Percentiles rank a stretch among this genome's conserved stretches.
These are phyloP conservation scores for Colletotrichum sp. DNA, from an alignment of 2,329 filamentous ascomycete genomes.

Conservation along the genomic window DNA sequence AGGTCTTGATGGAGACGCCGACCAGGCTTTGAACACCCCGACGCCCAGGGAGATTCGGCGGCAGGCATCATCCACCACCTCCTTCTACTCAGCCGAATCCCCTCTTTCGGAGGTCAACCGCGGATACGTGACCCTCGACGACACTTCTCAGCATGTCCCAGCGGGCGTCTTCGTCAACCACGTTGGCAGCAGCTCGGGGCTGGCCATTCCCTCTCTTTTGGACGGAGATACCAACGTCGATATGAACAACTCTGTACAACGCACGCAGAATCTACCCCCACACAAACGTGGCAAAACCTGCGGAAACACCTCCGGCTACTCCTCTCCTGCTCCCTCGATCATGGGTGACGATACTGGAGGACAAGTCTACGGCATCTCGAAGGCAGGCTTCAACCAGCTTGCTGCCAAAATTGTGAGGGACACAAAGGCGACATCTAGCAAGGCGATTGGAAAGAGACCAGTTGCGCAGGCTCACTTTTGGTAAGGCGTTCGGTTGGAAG, in stretches of 20 bases:
- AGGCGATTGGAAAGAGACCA: not conserved
- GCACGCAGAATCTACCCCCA: not conserved
- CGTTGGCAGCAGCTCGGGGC: not conserved
- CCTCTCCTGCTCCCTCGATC: not conserved
- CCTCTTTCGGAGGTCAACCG: not conserved
- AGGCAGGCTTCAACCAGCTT: slow-evolving; percentile 8
- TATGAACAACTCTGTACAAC: not conserved
- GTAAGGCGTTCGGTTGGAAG: not conserved
- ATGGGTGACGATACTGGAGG: not conserved
- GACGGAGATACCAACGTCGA: not conserved
- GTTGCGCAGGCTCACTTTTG: not conserved
- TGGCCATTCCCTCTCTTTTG: not conserved
- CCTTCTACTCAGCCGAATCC: not conserved
- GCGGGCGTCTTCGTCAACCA: not conserved
- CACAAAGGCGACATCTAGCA: not conserved
- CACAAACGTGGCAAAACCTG: not conserved
- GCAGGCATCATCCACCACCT: not conserved
- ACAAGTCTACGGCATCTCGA: not conserved
- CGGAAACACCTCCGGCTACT: not conserved
- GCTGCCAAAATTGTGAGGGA: not conserved
- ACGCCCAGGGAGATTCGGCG: not conserved
- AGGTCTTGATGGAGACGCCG: slow-evolving; percentile 12
- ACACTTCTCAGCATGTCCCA: not conserved
- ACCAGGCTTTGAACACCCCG: slow-evolving; percentile 25
- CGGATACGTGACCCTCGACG: not conserved